Evolutionary conservation across 129 eudicot species (phyloP).

Genomic region (Mikania micrantha): DNA sequence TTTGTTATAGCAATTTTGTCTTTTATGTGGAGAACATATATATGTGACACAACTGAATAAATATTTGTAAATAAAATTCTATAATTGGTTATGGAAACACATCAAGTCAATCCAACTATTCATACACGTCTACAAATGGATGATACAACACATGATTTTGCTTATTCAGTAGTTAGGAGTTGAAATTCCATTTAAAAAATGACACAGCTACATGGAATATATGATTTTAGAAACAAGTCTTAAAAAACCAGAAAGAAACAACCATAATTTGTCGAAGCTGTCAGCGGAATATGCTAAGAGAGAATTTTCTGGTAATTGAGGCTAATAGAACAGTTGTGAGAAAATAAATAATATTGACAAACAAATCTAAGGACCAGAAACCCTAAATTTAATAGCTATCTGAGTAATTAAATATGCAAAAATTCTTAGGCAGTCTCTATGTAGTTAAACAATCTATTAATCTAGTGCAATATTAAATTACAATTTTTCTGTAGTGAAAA

Average conservation of each 20-base stretch:
- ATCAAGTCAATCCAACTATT: neutral
- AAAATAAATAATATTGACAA: neutral
- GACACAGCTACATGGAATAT: neutral
- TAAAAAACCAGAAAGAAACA: neutral
- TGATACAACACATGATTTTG: neutral
- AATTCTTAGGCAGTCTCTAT: neutral
- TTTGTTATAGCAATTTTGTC: conserved; percentile 25
- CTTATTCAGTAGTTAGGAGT: neutral
- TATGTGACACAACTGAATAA: too few relatives aligned
- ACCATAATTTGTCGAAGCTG: neutral
- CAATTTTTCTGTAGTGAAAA: neutral
- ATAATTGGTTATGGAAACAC: neutral
- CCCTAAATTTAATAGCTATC: neutral
- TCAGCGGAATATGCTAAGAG: neutral
- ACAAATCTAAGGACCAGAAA: neutral
- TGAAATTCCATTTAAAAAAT: too few relatives aligned
- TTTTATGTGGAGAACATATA: neutral
- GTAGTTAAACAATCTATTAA: neutral
- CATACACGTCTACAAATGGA: neutral
- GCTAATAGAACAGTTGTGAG: too few relatives aligned
- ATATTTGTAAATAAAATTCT: too few relatives aligned
- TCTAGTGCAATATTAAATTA: neutral
- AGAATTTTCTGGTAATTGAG: too few relatives aligned
- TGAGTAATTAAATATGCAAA: neutral
- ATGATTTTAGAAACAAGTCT: neutral